Percentiles rank a stretch among this genome's conserved stretches.
These are phyloP conservation scores for Paecilomyces fulvus DNA, from an alignment of 2,329 filamentous ascomycete genomes.

Conservation along the genomic window DNA sequence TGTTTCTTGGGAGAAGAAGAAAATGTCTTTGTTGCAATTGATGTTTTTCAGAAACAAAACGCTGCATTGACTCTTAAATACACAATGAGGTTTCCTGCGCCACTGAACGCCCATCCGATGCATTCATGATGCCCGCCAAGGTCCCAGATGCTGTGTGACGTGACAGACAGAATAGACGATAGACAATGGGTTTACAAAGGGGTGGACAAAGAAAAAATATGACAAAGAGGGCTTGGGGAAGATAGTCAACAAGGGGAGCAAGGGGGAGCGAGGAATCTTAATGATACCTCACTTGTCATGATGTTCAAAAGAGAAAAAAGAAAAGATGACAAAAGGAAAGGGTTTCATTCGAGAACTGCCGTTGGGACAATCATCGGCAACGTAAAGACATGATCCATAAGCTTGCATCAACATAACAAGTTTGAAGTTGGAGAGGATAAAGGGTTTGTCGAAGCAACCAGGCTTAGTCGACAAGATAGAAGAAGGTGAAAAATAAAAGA, in stretches of 20 bases:
- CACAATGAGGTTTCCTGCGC: slow-evolving; percentile 14
- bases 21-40: background rate
- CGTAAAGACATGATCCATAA: slow-evolving; percentile 2
- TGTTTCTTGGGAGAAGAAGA: background rate
- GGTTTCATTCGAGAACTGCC: background rate
- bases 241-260: slow-evolving; percentile 1
- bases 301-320: slow-evolving; percentile 4
- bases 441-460: background rate
- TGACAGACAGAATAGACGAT: slow-evolving; percentile 17
- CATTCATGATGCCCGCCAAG: slow-evolving; percentile 17
- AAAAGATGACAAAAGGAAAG: slow-evolving; percentile 2
- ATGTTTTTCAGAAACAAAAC: slow-evolving; percentile 4
- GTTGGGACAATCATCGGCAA: background rate
- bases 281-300: background rate
- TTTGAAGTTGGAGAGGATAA: background rate
- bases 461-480: background rate
- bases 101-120: slow-evolving; percentile 32
- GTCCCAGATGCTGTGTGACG: slow-evolving; percentile 20
- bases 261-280: slow-evolving; percentile 1
- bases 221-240: slow-evolving; percentile 5
- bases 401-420: background rate
- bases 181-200: slow-evolving; percentile 3
- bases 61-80: slow-evolving; percentile 2
- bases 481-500: background rate
- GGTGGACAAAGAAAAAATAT: slow-evolving; percentile 9